Evolutionary conservation across 257 asterid genomes (phyloP).

Genomic region (Przewalskia tangutica): DNA sequence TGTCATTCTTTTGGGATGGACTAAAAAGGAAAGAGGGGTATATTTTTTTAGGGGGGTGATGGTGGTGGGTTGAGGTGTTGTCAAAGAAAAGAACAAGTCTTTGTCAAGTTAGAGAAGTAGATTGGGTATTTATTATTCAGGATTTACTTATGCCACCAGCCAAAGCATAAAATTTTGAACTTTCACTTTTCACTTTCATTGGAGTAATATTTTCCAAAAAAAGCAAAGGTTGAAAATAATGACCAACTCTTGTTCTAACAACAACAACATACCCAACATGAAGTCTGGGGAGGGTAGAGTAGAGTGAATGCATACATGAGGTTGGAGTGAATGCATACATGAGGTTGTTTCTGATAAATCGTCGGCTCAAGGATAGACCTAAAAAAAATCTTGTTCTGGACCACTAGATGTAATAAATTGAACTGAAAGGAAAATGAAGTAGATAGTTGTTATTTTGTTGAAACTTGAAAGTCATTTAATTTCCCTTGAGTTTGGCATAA

Average conservation of each 20-base stretch:
- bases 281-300: no score
- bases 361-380: no score
- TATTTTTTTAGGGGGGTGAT: not conserved
- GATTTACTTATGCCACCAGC: slow-evolving; percentile 13
- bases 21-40: no score
- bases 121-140: not conserved
- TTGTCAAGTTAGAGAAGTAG: not conserved
- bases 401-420: not conserved
- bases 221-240: not conserved
- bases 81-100: not conserved
- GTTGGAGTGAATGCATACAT: no score
- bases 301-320: no score
- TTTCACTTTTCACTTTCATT: not conserved
- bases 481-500: not conserved
- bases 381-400: not conserved
- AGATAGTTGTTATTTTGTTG: not conserved
- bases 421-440: not conserved
- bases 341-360: no score
- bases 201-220: not conserved
- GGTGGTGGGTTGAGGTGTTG: not conserved
- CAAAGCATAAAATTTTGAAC: slow-evolving; percentile 8
- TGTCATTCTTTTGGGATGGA: not conserved
- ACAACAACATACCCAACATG: no score
- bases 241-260: not conserved
- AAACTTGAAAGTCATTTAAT: not conserved